Evolutionary conservation across 257 asterid genomes (phyloP).

Genomic region (Solanum medicagineum): DNA sequence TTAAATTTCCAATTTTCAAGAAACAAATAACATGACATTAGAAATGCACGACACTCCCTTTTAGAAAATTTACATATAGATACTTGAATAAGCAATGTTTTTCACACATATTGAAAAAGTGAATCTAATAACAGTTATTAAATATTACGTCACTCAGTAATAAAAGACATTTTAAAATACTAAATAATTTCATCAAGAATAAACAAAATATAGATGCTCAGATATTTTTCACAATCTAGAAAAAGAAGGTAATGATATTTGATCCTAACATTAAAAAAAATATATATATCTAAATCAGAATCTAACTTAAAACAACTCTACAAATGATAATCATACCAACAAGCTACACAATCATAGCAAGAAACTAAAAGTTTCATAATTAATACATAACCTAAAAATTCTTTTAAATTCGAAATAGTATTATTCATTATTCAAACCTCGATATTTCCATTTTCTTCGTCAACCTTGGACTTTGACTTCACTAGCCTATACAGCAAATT

Average conservation of each 20-base stretch:
- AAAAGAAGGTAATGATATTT: too few species aligned
- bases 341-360: not conserved
- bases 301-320: too few species aligned
- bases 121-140: not conserved
- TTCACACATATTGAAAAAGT: not conserved
- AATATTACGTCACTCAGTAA: not conserved
- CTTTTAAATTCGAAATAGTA: too few species aligned
- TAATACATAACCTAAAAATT: not conserved
- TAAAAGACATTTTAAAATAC: not conserved
- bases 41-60: not conserved
- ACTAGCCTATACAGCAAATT: not conserved
- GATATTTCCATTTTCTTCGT: slow-evolving; percentile 7
- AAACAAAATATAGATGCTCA: too few species aligned
- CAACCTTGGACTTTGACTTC: slow-evolving; percentile 20
- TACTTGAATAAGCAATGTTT: too few species aligned
- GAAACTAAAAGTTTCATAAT: not conserved
- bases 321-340: not conserved
- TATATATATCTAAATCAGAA: too few species aligned
- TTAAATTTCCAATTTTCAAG: not conserved
- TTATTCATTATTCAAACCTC: slow-evolving; percentile 1
- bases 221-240: too few species aligned
- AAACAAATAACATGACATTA: not conserved
- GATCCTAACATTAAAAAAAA: too few species aligned
- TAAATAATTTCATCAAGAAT: not conserved
- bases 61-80: too few species aligned